phyloP scores from a whole-genome alignment of 2,329 filamentous ascomycete species.

The Lanzia echinophila region DNA sequence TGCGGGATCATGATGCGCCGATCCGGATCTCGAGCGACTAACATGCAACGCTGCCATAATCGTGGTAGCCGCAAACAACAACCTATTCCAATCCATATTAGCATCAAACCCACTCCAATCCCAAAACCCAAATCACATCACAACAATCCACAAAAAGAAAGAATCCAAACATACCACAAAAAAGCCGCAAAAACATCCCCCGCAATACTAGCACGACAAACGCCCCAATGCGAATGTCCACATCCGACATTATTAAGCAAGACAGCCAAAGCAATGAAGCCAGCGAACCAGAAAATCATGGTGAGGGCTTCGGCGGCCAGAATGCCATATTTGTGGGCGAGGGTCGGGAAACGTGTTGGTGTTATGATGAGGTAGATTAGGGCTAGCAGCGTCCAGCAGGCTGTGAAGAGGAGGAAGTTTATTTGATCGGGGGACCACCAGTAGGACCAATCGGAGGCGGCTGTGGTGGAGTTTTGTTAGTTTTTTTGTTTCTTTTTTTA shows the following conservation, averaged over 20 bases:
- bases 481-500: no score
- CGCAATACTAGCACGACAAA: slow-evolving; percentile 28
- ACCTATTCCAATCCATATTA: slow-evolving; percentile 31
- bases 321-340: slow-evolving; percentile 59
- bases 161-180: slow-evolving; percentile 36
- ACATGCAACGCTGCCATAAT: slow-evolving; percentile 42
- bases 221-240: slow-evolving; percentile 37
- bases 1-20: slow-evolving; percentile 16
- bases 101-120: no score
- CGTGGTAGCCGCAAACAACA: slow-evolving; percentile 45
- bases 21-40: slow-evolving; percentile 29
- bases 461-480: no score
- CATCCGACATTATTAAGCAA: slow-evolving; percentile 49
- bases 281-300: slow-evolving; percentile 85
- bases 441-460: slow-evolving; percentile 44
- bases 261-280: slow-evolving; percentile 70
- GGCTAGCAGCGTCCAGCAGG: slow-evolving; percentile 68
- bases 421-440: slow-evolving; percentile 46
- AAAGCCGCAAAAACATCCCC: slow-evolving; percentile 42
- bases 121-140: not conserved
- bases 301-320: slow-evolving; percentile 65
- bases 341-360: slow-evolving; percentile 52
- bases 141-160: not conserved
- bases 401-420: slow-evolving; percentile 74
- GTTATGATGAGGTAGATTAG: slow-evolving; percentile 64